Conservation (phyloP, 73 alveolate species). For the Paramecium sonneborni region DNA sequence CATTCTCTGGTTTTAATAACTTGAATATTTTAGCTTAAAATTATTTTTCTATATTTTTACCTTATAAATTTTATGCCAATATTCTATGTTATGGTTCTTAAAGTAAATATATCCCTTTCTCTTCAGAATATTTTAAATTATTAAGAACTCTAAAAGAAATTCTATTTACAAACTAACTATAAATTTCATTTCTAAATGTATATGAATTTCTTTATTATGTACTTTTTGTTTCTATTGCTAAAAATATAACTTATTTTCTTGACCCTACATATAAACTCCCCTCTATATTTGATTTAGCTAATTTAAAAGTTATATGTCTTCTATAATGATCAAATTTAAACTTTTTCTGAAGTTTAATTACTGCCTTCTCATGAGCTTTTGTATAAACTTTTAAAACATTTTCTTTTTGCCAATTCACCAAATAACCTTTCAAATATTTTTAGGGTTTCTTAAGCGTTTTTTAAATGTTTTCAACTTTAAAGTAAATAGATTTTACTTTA, state of each 20-base stretch:
- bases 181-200: background rate
- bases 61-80: slow-evolving; percentile 31
- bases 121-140: slow-evolving; percentile 44
- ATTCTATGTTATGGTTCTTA: slow-evolving; percentile 46
- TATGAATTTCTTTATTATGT: slow-evolving; percentile 4
- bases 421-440: slow-evolving; percentile 17
- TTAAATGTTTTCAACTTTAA: slow-evolving; percentile 16
- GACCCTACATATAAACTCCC: background rate
- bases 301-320: slow-evolving; percentile 13
- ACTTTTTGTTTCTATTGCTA: background rate
- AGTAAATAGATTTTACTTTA: background rate
- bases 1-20: background rate
- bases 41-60: background rate
- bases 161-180: background rate
- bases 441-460: background rate
- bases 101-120: slow-evolving; percentile 32
- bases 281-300: slow-evolving; percentile 27
- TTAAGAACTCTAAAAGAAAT: background rate
- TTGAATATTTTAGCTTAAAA: slow-evolving; percentile 1
- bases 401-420: background rate
- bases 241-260: background rate
- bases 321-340: slow-evolving; percentile 15
- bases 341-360: slow-evolving; percentile 5
- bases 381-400: slow-evolving; percentile 5
- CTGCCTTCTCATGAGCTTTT: slow-evolving; percentile 40